Evolutionary conservation across 306 rosid genomes (phyloP).

Genomic region (Amphicarpaea edgeworthii): DNA sequence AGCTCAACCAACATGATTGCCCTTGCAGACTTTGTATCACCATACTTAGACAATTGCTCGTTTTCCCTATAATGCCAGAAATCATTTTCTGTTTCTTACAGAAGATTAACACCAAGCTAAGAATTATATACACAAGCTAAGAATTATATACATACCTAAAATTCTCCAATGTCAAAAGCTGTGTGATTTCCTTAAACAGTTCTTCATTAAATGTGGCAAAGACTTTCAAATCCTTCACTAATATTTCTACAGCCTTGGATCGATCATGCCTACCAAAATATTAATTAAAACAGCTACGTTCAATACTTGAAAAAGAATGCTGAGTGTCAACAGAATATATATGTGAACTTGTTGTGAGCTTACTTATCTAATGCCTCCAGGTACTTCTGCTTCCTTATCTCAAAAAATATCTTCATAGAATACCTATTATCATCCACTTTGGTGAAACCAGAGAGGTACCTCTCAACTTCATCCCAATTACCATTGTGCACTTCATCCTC

Average conservation of each 20-base stretch:
- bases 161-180: conserved; percentile 90
- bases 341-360: conserved; percentile 45
- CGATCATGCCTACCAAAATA: conserved; percentile 79
- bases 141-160: conserved; percentile 61
- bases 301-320: conserved; percentile 1
- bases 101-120: conserved; percentile 16
- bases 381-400: conserved; percentile 97
- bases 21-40: conserved; percentile 94
- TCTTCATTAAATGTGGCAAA: conserved; percentile 94
- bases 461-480: conserved; percentile 98
- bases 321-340: conserved; percentile 1
- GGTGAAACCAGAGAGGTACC: conserved; percentile 93
- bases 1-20: conserved; percentile 97
- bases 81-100: conserved; percentile 36
- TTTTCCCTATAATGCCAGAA: conserved; percentile 70
- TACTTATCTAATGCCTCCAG: conserved; percentile 96
- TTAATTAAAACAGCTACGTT: conserved; percentile 27
- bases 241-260: conserved; percentile 89
- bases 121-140: not conserved
- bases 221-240: conserved; percentile 91
- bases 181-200: conserved; percentile 95
- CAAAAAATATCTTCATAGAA: conserved; percentile 98
- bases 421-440: conserved; percentile 96
- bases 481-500: conserved; percentile 98
- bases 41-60: conserved; percentile 94